Conservation (phyloP, 805 yeast species). For the Pichia insulana region DNA sequence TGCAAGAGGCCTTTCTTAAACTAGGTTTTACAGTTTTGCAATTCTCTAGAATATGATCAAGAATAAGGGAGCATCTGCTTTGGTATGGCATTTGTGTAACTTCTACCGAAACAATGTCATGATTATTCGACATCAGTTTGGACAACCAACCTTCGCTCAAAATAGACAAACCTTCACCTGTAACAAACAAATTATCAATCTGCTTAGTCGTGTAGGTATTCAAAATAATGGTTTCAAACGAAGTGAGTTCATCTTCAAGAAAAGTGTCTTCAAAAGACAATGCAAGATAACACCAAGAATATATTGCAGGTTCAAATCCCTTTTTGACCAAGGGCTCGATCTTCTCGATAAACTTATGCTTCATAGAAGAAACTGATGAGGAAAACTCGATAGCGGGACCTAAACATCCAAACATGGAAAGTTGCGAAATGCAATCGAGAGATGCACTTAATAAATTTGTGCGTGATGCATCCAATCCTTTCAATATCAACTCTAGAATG, state of each 20-base stretch:
- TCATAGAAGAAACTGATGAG: slow-evolving; percentile 16
- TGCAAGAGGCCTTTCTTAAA: slow-evolving; percentile 65
- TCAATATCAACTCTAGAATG: slow-evolving; percentile 17
- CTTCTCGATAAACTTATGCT: slow-evolving; percentile 20
- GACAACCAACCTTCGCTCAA: slow-evolving; percentile 74
- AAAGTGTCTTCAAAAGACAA: slow-evolving; percentile 23
- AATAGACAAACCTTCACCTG: slow-evolving; percentile 77
- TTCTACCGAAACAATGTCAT: slow-evolving; percentile 58
- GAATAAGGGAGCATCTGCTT: slow-evolving; percentile 24
- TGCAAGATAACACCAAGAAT: slow-evolving; percentile 48
- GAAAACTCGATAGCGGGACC: slow-evolving; percentile 27
- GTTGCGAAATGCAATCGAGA: slow-evolving; percentile 34
- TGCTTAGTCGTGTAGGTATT: slow-evolving; percentile 60
- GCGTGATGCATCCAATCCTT: slow-evolving; percentile 16
- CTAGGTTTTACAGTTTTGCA: slow-evolving; percentile 65
- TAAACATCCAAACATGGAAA: slow-evolving; percentile 38
- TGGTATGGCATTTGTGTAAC: slow-evolving; percentile 12
- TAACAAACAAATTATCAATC: slow-evolving; percentile 63
- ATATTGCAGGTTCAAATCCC: slow-evolving; percentile 43
- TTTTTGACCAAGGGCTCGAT: slow-evolving; percentile 39
- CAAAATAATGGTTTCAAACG: slow-evolving; percentile 38
- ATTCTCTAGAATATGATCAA: slow-evolving; percentile 42
- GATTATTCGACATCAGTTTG: slow-evolving; percentile 36
- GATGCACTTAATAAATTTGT: slow-evolving; percentile 19
- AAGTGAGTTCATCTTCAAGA: slow-evolving; percentile 9